A percentile compares a stretch with the other conserved stretches of the same genome.
Evolutionary conservation across 345 rosid genomes (phyloP).

Genomic region (Acer campestre): DNA sequence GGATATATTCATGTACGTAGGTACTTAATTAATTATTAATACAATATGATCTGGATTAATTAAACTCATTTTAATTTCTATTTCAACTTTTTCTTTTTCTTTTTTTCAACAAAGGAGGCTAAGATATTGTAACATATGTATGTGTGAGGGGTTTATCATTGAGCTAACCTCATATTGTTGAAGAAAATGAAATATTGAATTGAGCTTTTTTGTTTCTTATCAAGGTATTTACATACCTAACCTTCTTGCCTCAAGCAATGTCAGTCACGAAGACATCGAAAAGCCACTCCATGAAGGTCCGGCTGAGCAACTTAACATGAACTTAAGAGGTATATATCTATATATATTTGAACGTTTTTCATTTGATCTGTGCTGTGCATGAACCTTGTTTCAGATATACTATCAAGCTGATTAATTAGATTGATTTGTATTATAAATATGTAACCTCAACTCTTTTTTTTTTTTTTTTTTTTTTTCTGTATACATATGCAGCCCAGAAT

Average conservation of each 20-base stretch:
- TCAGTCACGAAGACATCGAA: conserved; percentile 6
- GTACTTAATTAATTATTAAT: neutral
- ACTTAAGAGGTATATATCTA: neutral
- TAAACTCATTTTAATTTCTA: no score
- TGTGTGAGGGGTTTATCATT: no score
- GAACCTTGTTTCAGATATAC: neutral
- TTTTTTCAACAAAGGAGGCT: no score
- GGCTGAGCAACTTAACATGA: neutral
- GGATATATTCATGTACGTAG: conserved; percentile 56
- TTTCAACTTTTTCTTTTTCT: no score
- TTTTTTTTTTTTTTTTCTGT: neutral
- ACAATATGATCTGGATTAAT: no score
- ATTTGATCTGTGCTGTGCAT: no score
- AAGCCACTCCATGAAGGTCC: neutral
- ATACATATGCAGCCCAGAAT: conserved; percentile 1
- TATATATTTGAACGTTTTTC: neutral
- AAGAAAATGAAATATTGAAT: neutral
- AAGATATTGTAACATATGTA: no score
- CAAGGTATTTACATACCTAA: neutral
- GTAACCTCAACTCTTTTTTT: neutral
- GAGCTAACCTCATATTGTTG: no score
- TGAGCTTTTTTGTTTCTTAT: neutral
- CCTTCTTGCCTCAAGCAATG: neutral
- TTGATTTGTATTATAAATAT: neutral
- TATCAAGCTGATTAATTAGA: neutral